phyloP scores from a whole-genome alignment of 2,329 filamentous ascomycete species.

The Cephalotrichum gorgonifer region DNA sequence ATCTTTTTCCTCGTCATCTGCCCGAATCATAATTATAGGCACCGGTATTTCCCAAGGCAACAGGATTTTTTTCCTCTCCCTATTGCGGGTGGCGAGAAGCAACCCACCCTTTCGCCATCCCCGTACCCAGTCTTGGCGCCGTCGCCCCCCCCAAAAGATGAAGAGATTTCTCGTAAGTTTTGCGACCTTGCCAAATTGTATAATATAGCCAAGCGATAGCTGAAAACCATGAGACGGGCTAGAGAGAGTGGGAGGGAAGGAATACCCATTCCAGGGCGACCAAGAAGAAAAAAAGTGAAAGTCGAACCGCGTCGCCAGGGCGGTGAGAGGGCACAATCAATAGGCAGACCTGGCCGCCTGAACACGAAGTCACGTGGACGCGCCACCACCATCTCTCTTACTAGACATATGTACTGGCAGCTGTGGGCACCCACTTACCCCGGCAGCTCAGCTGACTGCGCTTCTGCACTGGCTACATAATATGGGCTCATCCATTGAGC shows the following conservation, averaged over 20 bases:
- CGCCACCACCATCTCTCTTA: no score
- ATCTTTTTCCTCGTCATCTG: no score
- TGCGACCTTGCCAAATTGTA: no score
- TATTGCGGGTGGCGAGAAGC: no score
- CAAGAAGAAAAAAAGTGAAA: neutral
- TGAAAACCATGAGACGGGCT: no score
- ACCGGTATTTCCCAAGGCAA: neutral
- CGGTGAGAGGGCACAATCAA: neutral
- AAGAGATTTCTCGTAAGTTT: no score
- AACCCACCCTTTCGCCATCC: neutral
- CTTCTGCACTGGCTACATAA: no score
- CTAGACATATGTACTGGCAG: no score
- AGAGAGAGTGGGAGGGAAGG: neutral
- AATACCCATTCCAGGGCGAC: neutral
- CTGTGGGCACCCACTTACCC: no score
- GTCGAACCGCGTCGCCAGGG: neutral
- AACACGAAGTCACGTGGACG: constrained; percentile 1
- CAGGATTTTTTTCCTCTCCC: neutral
- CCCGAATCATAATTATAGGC: neutral
- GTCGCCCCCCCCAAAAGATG: no score
- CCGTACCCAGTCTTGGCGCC: neutral
- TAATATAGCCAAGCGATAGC: no score
- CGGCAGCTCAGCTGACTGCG: no score
- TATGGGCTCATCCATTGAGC: neutral
- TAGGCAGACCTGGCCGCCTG: neutral